Evolutionary conservation across 345 rosid genomes (phyloP).

Genomic region (Corymbia maculata): DNA sequence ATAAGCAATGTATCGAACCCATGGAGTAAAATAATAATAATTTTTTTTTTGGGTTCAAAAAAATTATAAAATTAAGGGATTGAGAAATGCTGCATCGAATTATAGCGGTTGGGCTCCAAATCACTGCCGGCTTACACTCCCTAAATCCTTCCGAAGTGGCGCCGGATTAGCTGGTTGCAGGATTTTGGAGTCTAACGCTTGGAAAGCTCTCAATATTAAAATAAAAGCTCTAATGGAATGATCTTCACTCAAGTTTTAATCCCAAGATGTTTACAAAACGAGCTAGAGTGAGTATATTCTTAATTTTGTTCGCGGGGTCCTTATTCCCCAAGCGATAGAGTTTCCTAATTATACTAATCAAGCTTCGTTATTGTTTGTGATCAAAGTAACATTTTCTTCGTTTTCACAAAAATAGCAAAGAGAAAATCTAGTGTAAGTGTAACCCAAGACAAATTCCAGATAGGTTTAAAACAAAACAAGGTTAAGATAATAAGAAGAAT

Average conservation of each 20-base stretch:
- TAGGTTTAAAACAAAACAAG: too few species aligned
- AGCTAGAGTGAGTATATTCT: neutral
- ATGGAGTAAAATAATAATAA: too few species aligned
- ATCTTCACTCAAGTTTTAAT: neutral
- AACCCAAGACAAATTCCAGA: too few species aligned
- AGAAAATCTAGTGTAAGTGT: neutral
- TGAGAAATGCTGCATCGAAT: neutral
- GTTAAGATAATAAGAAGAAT: neutral
- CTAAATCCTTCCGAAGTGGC: neutral
- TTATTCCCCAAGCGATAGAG: neutral
- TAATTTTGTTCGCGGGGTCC: neutral
- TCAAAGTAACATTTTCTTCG: neutral
- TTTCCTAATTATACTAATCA: neutral
- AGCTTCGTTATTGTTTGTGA: neutral
- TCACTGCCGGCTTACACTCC: neutral
- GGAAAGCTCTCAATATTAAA: neutral
- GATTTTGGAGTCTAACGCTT: neutral
- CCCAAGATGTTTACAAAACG: neutral
- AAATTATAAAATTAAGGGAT: neutral
- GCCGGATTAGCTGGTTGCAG: neutral
- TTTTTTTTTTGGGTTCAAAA: too few species aligned
- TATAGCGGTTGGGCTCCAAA: neutral
- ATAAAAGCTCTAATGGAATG: neutral
- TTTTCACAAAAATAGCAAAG: neutral
- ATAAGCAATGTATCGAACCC: neutral